Base-by-base conservation (phyloP, 1,284 basidiomycete species). In the Singerocomus rubriflavus region DNA sequence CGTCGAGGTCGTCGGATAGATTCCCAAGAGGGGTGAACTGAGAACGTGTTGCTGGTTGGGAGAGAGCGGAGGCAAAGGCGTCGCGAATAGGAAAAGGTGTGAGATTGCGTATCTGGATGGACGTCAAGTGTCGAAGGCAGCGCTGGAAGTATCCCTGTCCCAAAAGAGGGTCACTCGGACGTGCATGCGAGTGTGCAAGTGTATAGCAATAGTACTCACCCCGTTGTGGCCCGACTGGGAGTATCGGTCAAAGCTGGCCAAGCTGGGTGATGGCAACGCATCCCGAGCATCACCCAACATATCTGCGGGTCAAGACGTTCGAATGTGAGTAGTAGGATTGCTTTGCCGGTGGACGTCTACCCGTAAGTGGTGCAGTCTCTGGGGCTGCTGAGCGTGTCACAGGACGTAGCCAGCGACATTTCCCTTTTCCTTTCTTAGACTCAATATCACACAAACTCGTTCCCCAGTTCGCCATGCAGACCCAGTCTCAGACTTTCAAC, bases 81-180 rank as follows among this genome's bases (percentile, higher is more conserved):
- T 92, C 89, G 34, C 88, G 81, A 37, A 80, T 77, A 35, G 90
- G 88, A 64, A 88, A 89, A 2, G 88, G 88, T 11, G 89, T 88
- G 36, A 93, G 73, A 62, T 93, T 92, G 54, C 84, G 80, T 55
- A 93, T 74, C 70, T 89, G 84, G 51, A 93, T 74, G 33, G 81
- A 76, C 41, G 78, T 76, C 45, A 93, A 77, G 70, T 92, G 88
- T 57, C 88, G 81, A 54, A 90, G 73, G 35, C 85, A 84, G 59
- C 81, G 81, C 81, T 91, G 66, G 27, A 60, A 55, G 55, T 7
- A 57, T 34, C 45, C 52, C 65, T 67, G 35, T 29, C 17, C 33
- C 17, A 45, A 11, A 17, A 46, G 12, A 1, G 21, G 21, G 35
- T 49, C 31, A 25, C 29, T 49, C 26, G 17, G 48, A 16, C 2